phyloP scores from a whole-genome alignment of 345 rosid species.

The Lenwebbia sp. region DNA sequence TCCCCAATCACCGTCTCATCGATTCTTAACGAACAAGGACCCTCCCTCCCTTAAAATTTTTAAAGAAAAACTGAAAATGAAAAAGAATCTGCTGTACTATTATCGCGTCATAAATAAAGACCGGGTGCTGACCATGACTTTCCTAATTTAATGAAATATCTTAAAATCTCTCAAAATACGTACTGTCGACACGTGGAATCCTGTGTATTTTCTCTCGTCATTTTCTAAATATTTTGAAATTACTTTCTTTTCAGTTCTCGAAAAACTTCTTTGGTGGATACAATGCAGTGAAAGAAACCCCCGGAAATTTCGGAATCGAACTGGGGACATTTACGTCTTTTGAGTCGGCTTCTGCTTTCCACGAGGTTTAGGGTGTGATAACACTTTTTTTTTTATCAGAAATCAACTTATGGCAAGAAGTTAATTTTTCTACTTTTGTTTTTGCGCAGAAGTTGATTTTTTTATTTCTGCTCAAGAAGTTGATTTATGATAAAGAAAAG shows the following conservation, averaged over 20 bases:
- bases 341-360: background rate
- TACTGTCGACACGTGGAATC: background rate
- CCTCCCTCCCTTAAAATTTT: no score
- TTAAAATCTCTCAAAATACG: background rate
- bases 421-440: no score
- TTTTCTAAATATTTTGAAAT: no score
- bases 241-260: background rate
- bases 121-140: background rate
- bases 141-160: background rate
- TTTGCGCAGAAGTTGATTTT: no score
- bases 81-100: background rate
- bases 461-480: no score
- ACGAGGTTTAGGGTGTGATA: background rate
- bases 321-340: background rate
- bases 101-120: background rate
- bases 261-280: background rate
- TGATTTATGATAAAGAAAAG: no score
- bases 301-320: background rate
- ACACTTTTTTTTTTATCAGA: no score
- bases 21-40: background rate
- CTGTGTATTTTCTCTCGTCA: background rate
- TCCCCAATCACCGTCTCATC: background rate
- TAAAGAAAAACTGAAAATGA: background rate
- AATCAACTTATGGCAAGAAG: no score
- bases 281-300: background rate